Conservation (phyloP, 1,284 basidiomycete genomes). For the Melanopsichium pennsylvanicum region DNA sequence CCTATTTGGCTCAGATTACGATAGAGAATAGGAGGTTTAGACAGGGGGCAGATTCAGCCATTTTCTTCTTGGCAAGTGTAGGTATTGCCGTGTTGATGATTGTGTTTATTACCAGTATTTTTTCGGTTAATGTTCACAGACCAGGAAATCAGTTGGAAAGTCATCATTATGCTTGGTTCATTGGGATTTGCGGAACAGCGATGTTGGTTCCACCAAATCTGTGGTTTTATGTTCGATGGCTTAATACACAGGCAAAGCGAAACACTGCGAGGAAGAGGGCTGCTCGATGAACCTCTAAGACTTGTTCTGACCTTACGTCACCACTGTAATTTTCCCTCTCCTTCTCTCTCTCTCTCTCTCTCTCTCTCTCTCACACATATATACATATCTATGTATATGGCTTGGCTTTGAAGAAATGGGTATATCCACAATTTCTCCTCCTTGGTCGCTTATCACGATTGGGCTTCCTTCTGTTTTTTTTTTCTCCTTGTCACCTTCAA, state of each 20-base stretch:
- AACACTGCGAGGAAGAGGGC: constrained; percentile 14
- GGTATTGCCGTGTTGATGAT: constrained; percentile 73
- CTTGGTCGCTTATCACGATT: too few species aligned
- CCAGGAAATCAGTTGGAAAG: constrained; percentile 67
- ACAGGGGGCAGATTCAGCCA: constrained; percentile 39
- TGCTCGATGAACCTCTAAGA: constrained; percentile 7
- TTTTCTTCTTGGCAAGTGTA: constrained; percentile 71
- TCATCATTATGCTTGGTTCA: constrained; percentile 15
- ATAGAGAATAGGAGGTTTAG: constrained; percentile 69
- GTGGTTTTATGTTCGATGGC: constrained; percentile 5
- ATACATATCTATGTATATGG: too few species aligned
- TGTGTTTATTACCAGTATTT: constrained; percentile 48
- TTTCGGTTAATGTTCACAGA: constrained; percentile 70
- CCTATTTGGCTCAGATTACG: constrained; percentile 81
- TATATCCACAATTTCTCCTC: too few species aligned
- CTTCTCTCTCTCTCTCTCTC: too few species aligned
- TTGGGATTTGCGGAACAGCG: constrained; percentile 9
- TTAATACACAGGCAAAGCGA: constrained; percentile 17
- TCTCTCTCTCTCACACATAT: too few species aligned
- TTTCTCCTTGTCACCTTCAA: too few species aligned
- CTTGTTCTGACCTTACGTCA: too few species aligned
- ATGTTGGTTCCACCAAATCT: constrained; percentile 2
- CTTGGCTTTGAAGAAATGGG: too few species aligned
- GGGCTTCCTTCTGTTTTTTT: too few species aligned
- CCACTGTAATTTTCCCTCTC: too few species aligned